phyloP scores from a whole-genome alignment of 352 stramenopile species.

The Phytophthora macrochlamydospora region DNA sequence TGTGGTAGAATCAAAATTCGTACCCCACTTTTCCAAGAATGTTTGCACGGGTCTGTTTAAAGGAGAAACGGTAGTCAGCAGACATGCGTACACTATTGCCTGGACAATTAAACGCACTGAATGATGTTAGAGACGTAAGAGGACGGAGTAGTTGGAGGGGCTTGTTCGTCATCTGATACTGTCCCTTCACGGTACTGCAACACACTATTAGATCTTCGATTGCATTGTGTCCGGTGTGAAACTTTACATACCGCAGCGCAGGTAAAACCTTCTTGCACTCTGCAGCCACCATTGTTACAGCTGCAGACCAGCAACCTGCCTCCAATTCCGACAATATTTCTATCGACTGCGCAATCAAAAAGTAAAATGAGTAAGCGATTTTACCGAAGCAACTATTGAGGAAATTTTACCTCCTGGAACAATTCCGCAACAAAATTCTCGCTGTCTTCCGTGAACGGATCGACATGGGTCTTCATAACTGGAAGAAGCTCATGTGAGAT shows the following conservation, averaged over 20 bases:
- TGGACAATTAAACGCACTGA: slow-evolving; percentile 30
- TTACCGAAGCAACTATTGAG: background rate
- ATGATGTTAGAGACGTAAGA: slow-evolving; percentile 83
- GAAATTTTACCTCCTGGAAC: slow-evolving; percentile 42
- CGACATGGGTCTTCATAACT: slow-evolving; percentile 38
- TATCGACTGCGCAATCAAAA: slow-evolving; percentile 39
- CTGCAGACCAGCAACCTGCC: slow-evolving; percentile 65
- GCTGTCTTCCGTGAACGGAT: slow-evolving; percentile 49
- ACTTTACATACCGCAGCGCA: slow-evolving; percentile 61
- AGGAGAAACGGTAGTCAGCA: too few relatives aligned
- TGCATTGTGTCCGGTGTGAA: background rate
- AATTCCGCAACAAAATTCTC: slow-evolving; percentile 53
- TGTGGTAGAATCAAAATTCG: slow-evolving; percentile 47
- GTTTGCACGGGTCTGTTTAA: slow-evolving; percentile 59
- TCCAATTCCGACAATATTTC: slow-evolving; percentile 50
- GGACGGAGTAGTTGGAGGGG: slow-evolving; percentile 67
- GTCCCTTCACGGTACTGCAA: slow-evolving; percentile 80
- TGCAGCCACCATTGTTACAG: slow-evolving; percentile 59
- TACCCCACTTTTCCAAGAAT: slow-evolving; percentile 78
- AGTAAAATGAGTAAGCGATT: background rate
- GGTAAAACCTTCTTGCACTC: slow-evolving; percentile 90
- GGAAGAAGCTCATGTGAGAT: slow-evolving; percentile 54
- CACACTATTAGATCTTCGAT: background rate
- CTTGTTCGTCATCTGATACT: slow-evolving; percentile 93
- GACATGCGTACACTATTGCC: too few relatives aligned